phyloP scores from a whole-genome alignment of 176 grass and related monocot genomes.

The Ampelocalamus luodianensis region DNA sequence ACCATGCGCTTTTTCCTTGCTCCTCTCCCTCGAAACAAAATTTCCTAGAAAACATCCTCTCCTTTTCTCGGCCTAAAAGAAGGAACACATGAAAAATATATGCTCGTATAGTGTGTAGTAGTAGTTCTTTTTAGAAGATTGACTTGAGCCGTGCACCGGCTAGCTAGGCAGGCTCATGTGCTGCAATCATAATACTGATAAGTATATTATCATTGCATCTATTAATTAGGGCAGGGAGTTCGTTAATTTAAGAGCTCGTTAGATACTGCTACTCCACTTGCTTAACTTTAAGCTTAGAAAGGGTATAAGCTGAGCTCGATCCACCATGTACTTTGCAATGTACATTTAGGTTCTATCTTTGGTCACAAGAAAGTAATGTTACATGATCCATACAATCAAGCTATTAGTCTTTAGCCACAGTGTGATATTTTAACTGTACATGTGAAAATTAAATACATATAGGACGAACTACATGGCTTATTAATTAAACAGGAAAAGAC shows the following conservation, averaged over 20 bases:
- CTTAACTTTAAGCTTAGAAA: background rate
- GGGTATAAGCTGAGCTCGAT: background rate
- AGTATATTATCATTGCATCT: background rate
- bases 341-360: background rate
- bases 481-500: too few relatives aligned
- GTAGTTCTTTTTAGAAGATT: background rate
- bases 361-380: background rate
- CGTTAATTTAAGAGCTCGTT: background rate
- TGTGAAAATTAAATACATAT: background rate
- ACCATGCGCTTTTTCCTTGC: conserved; percentile 31
- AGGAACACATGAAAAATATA: conserved; percentile 22
- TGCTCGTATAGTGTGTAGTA: background rate
- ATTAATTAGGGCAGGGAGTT: background rate
- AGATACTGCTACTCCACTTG: background rate
- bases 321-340: too few relatives aligned
- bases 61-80: conserved; percentile 31
- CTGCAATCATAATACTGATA: conserved; percentile 22
- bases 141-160: conserved; percentile 52
- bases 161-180: conserved; percentile 16
- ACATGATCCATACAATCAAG: background rate
- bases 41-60: conserved; percentile 56
- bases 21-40: conserved; percentile 45
- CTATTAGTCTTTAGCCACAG: background rate
- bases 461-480: too few relatives aligned
- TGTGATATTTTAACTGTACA: background rate